Base-by-base conservation (phyloP, 1,284 basidiomycete species). In the Clitocybe nebularis region DNA sequence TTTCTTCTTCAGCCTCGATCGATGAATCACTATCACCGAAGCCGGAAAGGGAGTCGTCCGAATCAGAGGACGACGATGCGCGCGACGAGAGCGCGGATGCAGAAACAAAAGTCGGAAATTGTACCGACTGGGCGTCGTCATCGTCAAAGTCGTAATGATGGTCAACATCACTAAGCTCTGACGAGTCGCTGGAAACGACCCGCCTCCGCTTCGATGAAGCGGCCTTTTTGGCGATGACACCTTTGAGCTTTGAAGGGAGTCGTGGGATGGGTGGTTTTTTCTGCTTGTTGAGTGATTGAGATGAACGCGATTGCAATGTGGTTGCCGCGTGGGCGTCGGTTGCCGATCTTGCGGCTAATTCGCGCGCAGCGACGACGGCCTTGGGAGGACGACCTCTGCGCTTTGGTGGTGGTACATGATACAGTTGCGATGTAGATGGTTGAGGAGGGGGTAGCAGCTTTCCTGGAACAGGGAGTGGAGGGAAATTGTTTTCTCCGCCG, bases 61-160 rank as follows among this genome's bases (percentile, higher is more conserved):
- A 67, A 23, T 53, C 55, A 9, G 63, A 69, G 6, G 69, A 68
- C 2, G 68, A 68, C 19, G 68, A 68, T 17, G 54, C 51, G 30
- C 50, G 52, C 13, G 71, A 69, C 8, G 66, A 76, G 25, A 77
- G 51, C 3, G 68, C 78, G 25, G 79, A 78, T 16, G 83, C 81
- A 17, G 77, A 74, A 19, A 86, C 65, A 56, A 86, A 85, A 19
- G 80, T 85, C n/a, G 82, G 83, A 56, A 82, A 80, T 21, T 60
- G 67, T 28, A 56, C 61, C 1, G 66, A 68, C 10, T 60, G 61
- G 8, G 43, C 54, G 48, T 68, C 71, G 39, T 68, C 59, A 39
- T 67, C 61, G 32, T 67, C 62, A 38, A 66, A 63, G 25, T 58
- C 57, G 44, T 43, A 51, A 59, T 55, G 40, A 59, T 59, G 41